These are phyloP conservation scores for Talaromyces rugulosus DNA, from an alignment of 2,329 filamentous ascomycete genomes.

Conservation along the genomic window DNA sequence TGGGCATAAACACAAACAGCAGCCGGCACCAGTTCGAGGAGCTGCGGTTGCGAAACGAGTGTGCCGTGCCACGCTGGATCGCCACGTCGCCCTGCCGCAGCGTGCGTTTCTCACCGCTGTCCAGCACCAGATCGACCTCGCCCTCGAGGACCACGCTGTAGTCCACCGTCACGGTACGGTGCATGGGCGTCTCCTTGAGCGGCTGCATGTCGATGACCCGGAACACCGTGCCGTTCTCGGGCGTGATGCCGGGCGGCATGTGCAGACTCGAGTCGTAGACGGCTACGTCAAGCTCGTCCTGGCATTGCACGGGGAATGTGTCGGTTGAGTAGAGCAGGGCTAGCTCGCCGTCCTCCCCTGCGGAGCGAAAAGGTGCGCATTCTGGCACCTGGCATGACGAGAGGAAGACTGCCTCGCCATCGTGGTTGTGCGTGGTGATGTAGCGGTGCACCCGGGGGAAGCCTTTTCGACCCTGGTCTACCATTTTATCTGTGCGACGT, in stretches of 20 bases:
- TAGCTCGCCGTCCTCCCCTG: conserved; percentile 27
- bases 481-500: conserved; percentile 16
- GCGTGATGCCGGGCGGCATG: conserved; percentile 29
- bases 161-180: conserved; percentile 35
- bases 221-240: conserved; percentile 27
- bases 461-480: conserved; percentile 17
- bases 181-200: conserved; percentile 29
- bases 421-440: conserved; percentile 35
- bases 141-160: conserved; percentile 37
- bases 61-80: conserved; percentile 30
- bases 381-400: conserved; percentile 29
- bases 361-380: conserved; percentile 26
- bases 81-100: conserved; percentile 32
- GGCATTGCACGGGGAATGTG: conserved; percentile 22
- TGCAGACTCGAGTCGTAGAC: conserved; percentile 31
- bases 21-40: conserved; percentile 24
- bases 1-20: conserved; percentile 30
- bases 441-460: conserved; percentile 32
- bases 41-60: conserved; percentile 27
- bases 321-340: conserved; percentile 28
- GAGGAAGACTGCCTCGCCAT: conserved; percentile 34
- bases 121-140: conserved; percentile 32
- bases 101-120: conserved; percentile 29
- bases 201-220: conserved; percentile 33
- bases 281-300: conserved; percentile 29